phyloP scores from a whole-genome alignment of 495 filamentous ascomycete species.

The Articulospora tetracladia region DNA sequence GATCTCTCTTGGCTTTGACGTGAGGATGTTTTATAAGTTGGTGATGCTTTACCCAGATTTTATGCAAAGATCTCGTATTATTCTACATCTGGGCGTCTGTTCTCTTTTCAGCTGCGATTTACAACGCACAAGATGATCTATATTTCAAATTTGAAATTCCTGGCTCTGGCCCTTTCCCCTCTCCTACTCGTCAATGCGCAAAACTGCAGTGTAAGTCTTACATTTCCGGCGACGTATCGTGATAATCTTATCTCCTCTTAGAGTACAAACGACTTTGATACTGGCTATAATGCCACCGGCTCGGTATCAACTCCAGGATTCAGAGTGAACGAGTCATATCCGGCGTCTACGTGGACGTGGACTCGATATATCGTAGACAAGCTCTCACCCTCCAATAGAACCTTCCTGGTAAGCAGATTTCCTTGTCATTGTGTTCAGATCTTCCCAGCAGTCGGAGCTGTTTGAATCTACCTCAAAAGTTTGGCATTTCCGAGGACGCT shows the following conservation, averaged over 20 bases:
- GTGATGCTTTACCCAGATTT: not conserved
- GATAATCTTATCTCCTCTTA: not conserved
- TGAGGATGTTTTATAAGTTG: not conserved
- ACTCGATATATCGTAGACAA: not conserved
- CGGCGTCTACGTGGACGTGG: not conserved
- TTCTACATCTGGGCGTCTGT: too few species aligned
- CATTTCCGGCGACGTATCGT: not conserved
- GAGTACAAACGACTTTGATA: not conserved
- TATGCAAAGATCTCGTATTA: too few species aligned
- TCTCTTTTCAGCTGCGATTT: too few species aligned
- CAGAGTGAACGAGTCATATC: slow-evolving; percentile 1
- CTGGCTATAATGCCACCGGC: not conserved
- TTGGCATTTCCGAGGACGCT: too few species aligned
- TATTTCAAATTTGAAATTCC: not conserved
- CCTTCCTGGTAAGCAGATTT: too few species aligned
- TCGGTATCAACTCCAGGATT: not conserved
- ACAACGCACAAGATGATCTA: too few species aligned
- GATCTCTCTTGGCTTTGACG: not conserved
- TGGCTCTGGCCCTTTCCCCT: not conserved
- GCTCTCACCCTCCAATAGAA: not conserved
- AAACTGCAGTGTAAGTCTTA: not conserved
- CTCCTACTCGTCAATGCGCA: not conserved
- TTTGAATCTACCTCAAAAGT: too few species aligned
- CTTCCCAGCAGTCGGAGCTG: too few species aligned
- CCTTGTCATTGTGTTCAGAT: too few species aligned